phyloP scores from a whole-genome alignment of 768 basidiomycete species.

The Lactifluus pinguis region DNA sequence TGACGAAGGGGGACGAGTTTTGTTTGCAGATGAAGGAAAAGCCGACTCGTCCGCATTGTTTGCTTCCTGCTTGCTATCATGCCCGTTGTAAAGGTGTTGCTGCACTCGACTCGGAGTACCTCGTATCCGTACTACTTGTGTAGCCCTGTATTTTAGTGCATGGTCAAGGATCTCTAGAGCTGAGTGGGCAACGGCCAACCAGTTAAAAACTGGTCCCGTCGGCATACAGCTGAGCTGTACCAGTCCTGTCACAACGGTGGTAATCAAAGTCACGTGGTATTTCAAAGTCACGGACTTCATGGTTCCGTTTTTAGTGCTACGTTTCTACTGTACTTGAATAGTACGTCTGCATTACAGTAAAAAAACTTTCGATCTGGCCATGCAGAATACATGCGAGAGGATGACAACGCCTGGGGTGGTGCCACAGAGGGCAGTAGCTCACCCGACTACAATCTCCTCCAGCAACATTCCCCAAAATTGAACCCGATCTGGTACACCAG shows the following conservation, averaged over 20 bases:
- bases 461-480: no score
- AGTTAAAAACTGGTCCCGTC: conserved; percentile 60
- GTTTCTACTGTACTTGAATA: no score
- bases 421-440: no score
- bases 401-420: no score
- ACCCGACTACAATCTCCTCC: no score
- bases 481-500: no score
- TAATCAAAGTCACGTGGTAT: no score
- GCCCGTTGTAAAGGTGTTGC: not conserved
- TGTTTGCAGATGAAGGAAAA: not conserved
- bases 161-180: conserved; percentile 51
- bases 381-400: no score
- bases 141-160: conserved; percentile 50
- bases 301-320: no score
- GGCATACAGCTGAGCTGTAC: conserved; percentile 39
- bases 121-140: conserved; percentile 28
- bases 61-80: not conserved
- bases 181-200: conserved; percentile 58
- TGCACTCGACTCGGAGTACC: not conserved
- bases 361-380: no score
- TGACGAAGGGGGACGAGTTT: not conserved
- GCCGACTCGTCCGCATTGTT: not conserved
- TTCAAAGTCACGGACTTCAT: no score
- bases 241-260: not conserved
- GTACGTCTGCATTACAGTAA: no score